Conservation (phyloP, 1,284 basidiomycete species). For the Malassezia obtusa region DNA sequence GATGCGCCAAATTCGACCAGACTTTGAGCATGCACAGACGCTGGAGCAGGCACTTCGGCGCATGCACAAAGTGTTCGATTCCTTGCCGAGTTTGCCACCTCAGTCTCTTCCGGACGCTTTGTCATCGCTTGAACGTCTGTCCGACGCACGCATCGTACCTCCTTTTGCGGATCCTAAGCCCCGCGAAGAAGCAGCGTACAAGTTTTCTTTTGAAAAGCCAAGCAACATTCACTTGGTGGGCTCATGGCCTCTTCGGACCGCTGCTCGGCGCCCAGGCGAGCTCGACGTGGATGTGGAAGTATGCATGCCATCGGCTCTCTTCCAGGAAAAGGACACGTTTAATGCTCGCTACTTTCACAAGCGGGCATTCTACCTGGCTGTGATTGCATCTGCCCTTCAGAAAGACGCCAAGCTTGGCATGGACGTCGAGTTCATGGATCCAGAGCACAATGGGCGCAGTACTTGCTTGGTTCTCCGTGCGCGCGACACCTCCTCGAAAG, state of each 20-base stretch:
- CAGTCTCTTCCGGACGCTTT: slow-evolving; percentile 23
- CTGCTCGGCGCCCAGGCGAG: slow-evolving; percentile 31
- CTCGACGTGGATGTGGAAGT: slow-evolving; percentile 41
- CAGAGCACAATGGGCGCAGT: slow-evolving; percentile 59
- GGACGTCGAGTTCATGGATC: slow-evolving; percentile 58
- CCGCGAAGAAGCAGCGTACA: slow-evolving; percentile 52
- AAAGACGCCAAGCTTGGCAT: slow-evolving; percentile 51
- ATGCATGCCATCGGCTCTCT: slow-evolving; percentile 56
- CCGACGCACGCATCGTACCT: slow-evolving; percentile 40
- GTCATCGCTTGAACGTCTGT: slow-evolving; percentile 52
- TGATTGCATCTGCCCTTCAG: slow-evolving; percentile 56
- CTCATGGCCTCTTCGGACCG: slow-evolving; percentile 43
- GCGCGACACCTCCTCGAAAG: slow-evolving; percentile 53
- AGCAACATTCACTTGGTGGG: slow-evolving; percentile 58
- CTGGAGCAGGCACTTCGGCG: slow-evolving; percentile 38
- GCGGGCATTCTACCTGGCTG: slow-evolving; percentile 76
- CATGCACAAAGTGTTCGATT: slow-evolving; percentile 29
- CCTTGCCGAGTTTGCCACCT: slow-evolving; percentile 21
- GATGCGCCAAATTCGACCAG: slow-evolving; percentile 32
- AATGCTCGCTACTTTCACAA: slow-evolving; percentile 88
- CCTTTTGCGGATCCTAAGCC: slow-evolving; percentile 50
- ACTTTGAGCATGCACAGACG: slow-evolving; percentile 24
- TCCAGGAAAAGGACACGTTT: slow-evolving; percentile 90
- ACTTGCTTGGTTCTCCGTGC: slow-evolving; percentile 61
- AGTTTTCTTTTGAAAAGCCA: slow-evolving; percentile 69